phyloP scores from a whole-genome alignment of 208 protist genomes.

The Wallacemonas sp. region DNA sequence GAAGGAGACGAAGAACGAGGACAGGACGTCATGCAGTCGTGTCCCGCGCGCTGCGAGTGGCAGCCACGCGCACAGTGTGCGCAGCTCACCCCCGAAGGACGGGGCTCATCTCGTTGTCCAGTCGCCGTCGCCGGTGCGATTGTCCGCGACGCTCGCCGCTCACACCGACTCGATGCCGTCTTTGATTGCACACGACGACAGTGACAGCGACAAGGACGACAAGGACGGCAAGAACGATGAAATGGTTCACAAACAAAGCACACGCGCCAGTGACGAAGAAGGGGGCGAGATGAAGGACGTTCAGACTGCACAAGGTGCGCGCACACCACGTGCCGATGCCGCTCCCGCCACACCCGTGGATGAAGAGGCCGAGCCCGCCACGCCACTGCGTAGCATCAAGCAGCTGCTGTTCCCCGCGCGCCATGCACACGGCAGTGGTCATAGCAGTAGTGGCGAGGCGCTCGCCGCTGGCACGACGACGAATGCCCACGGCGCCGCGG shows the following conservation, averaged over 20 bases:
- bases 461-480: background rate
- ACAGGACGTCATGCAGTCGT: too few species aligned
- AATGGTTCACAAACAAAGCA: background rate
- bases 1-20: slow-evolving; percentile 20
- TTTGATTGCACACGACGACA: slow-evolving; percentile 7
- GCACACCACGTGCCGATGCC: too few species aligned
- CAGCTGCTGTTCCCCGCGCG: slow-evolving; percentile 22
- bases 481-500: background rate
- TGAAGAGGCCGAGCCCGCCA: background rate
- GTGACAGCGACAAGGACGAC: slow-evolving; percentile 16
- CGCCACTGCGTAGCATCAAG: slow-evolving; percentile 17
- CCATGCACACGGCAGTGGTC: slow-evolving; percentile 14
- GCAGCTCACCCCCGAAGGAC: background rate
- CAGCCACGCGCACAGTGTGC: too few species aligned
- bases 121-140: background rate
- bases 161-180: background rate
- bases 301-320: too few species aligned
- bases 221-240: slow-evolving; percentile 8
- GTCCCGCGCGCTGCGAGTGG: too few species aligned
- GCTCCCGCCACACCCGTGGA: too few species aligned
- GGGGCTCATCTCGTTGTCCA: background rate
- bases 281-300: slow-evolving; percentile 4
- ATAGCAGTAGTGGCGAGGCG: slow-evolving; percentile 14
- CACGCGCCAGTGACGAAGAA: background rate
- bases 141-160: background rate